These are phyloP conservation scores for Pichia rugopelliculosa DNA, from an alignment of 805 yeast species.

Conservation along the genomic window DNA sequence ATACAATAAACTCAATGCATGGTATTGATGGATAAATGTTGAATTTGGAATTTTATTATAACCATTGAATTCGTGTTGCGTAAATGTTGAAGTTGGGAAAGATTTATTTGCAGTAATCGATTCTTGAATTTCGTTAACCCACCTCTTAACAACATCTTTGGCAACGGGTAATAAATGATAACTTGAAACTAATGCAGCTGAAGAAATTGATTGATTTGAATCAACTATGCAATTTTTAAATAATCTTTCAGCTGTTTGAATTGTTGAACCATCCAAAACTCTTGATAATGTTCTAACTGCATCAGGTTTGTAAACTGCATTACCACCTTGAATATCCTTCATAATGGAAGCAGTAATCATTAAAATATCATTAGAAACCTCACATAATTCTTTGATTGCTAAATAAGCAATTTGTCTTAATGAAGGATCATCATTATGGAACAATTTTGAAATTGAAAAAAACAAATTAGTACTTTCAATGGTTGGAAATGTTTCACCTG, in stretches of 20 bases:
- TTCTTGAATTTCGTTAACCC: constrained; percentile 91
- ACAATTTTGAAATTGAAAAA: constrained; percentile 88
- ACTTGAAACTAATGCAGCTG: constrained; percentile 91
- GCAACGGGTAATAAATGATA: constrained; percentile 87
- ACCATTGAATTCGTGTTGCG: constrained; percentile 51
- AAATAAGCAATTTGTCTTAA: constrained; percentile 90
- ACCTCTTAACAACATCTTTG: constrained; percentile 85
- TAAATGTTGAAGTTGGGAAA: constrained; percentile 42
- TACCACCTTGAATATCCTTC: constrained; percentile 94
- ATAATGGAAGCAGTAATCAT: constrained; percentile 98
- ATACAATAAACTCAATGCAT: constrained; percentile 86
- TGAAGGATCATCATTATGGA: constrained; percentile 82
- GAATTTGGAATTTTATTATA: constrained; percentile 52
- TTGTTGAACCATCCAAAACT: constrained; percentile 84
- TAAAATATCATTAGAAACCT: constrained; percentile 81
- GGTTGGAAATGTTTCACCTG: constrained; percentile 81
- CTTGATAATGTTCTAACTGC: constrained; percentile 89
- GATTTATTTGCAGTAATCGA: constrained; percentile 62
- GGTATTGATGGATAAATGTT: constrained; percentile 85
- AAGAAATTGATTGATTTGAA: constrained; percentile 75
- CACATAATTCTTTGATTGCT: constrained; percentile 85
- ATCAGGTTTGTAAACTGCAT: constrained; percentile 79
- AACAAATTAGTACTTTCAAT: constrained; percentile 89
- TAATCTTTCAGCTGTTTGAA: constrained; percentile 86
- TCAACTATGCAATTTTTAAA: constrained; percentile 92